Evolutionary conservation across 148 eudicot genomes (phyloP).

Genomic region (Camellia japonica): DNA sequence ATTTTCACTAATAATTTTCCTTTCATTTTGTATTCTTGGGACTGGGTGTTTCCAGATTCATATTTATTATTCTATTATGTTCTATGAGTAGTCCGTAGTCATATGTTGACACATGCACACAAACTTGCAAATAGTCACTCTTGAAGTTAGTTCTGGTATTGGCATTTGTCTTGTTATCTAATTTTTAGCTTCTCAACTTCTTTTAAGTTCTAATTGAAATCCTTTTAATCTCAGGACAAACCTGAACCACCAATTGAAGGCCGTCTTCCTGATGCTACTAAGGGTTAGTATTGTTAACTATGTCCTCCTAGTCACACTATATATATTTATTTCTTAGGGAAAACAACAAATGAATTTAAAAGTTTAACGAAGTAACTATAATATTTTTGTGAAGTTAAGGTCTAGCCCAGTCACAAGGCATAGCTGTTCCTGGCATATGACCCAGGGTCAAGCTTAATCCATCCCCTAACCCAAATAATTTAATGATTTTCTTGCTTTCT

Average conservation of each 20-base stretch:
- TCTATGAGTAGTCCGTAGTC: neutral
- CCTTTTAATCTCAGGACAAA: constrained; percentile 53
- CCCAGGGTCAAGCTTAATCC: too few species aligned
- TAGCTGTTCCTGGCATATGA: too few species aligned
- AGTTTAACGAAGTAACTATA: neutral
- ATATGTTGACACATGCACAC: neutral
- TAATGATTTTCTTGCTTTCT: too few species aligned
- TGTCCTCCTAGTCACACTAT: neutral
- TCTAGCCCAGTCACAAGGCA: too few species aligned
- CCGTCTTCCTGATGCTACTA: constrained; percentile 88
- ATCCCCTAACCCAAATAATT: too few species aligned
- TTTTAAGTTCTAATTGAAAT: neutral
- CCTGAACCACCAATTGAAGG: constrained; percentile 84
- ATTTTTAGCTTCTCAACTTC: neutral
- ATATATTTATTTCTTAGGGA: neutral
- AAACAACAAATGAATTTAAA: neutral
- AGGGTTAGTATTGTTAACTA: constrained; percentile 45
- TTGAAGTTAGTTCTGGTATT: neutral
- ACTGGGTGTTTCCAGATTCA: too few species aligned
- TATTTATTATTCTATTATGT: too few species aligned
- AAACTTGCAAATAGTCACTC: neutral
- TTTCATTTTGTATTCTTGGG: too few species aligned
- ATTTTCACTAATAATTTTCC: too few species aligned
- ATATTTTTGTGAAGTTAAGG: too few species aligned
- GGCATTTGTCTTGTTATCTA: neutral